Percentiles rank a stretch among this genome's conserved stretches.
Evolutionary conservation across 176 grass and related monocot species (phyloP).

Genomic region (Oryza punctata): DNA sequence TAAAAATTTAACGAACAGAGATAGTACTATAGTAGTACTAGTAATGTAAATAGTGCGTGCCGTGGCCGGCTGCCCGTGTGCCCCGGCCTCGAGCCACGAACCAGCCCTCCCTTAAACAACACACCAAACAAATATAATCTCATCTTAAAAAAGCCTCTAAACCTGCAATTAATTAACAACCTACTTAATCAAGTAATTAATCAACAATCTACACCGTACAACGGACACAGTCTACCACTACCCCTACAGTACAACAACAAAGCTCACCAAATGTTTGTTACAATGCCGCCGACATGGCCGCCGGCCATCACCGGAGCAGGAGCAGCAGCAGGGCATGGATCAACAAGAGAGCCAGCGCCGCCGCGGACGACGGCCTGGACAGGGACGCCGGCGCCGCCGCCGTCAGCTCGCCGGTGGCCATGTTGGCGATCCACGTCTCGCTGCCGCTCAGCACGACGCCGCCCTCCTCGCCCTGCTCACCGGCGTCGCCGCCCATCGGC

Average conservation of each 20-base stretch:
- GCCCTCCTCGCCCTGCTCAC: constrained; percentile 1
- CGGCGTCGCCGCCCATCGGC: constrained; percentile 23
- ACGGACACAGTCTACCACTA: background rate
- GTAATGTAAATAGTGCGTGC: too few relatives aligned
- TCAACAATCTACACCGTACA: background rate
- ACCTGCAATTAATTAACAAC: background rate
- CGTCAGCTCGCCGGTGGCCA: constrained; percentile 60
- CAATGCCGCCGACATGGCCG: background rate
- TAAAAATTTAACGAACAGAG: too few relatives aligned
- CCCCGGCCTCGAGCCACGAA: too few relatives aligned
- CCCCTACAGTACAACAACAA: background rate
- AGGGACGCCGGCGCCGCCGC: constrained; percentile 11
- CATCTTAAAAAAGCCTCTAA: background rate
- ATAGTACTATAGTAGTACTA: too few relatives aligned
- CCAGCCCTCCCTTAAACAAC: too few relatives aligned
- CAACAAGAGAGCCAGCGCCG: constrained; percentile 26
- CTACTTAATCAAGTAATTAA: background rate
- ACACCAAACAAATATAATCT: background rate
- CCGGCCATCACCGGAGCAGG: background rate
- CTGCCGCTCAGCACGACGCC: constrained; percentile 48
- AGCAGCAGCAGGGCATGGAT: background rate
- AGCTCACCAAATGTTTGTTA: too few relatives aligned
- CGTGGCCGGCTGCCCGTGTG: too few relatives aligned
- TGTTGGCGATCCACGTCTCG: constrained; percentile 71
- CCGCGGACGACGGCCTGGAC: background rate